Evolutionary conservation across 2,329 filamentous ascomycete species (phyloP).

Genomic region (Exophiala bonariae): DNA sequence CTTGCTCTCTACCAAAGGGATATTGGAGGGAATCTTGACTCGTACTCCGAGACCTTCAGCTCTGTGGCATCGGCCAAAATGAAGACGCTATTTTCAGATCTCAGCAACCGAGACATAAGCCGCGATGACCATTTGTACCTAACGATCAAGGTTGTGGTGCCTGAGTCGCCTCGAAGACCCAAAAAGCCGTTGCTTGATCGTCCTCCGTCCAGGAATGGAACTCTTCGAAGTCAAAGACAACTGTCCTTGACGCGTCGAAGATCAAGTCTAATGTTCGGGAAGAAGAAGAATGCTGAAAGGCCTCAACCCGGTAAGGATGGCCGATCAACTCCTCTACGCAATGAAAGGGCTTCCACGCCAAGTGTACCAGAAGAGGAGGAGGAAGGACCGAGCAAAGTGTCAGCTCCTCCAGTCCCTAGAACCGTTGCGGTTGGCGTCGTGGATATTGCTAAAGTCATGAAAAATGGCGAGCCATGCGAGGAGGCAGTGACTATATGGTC

Average conservation of each 20-base stretch:
- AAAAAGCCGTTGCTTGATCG: slow-evolving; percentile 13
- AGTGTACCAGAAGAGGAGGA: slow-evolving; percentile 23
- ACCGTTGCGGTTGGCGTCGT: slow-evolving; percentile 73
- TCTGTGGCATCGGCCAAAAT: slow-evolving; percentile 67
- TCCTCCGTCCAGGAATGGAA: slow-evolving; percentile 26
- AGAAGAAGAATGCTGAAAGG: slow-evolving; percentile 20
- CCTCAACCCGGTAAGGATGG: slow-evolving; percentile 34
- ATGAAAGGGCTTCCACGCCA: slow-evolving; percentile 18
- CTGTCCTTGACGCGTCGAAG: slow-evolving; percentile 34
- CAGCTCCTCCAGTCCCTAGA: slow-evolving; percentile 25
- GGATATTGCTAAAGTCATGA: slow-evolving; percentile 73
- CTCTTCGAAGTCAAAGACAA: slow-evolving; percentile 23
- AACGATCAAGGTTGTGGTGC: slow-evolving; percentile 74
- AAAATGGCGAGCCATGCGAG: slow-evolving; percentile 69
- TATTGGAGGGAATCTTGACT: slow-evolving; percentile 61
- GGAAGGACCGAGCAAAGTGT: slow-evolving; percentile 13
- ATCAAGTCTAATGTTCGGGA: slow-evolving; percentile 45
- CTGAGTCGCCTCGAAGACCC: slow-evolving; percentile 44
- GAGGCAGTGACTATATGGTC: slow-evolving; percentile 70
- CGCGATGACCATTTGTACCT: slow-evolving; percentile 69
- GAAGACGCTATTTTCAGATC: slow-evolving; percentile 83
- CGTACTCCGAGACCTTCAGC: slow-evolving; percentile 79
- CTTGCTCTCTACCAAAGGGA: slow-evolving; percentile 76
- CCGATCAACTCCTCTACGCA: slow-evolving; percentile 15
- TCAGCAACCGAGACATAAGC: slow-evolving; percentile 74